Conservation (phyloP, 2,329 filamentous ascomycete species). For the Paraphoma sp. region DNA sequence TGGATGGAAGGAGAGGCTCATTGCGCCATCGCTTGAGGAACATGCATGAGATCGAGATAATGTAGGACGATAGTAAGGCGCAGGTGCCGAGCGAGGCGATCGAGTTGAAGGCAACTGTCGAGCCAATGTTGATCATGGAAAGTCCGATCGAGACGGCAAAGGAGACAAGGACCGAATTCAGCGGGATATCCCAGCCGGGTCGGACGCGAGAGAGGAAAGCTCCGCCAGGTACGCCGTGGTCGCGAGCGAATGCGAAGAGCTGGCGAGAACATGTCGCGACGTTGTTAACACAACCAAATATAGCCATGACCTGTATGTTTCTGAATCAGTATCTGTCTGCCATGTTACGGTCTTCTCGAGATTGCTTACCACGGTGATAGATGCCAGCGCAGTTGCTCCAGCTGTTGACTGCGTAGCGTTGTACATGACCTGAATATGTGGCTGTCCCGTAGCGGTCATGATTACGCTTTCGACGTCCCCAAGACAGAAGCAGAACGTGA, state of each 20-base stretch:
- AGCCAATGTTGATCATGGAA: conserved; percentile 59
- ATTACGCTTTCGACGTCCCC: conserved; percentile 24
- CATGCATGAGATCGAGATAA: conserved; percentile 56
- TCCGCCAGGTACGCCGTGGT: conserved; percentile 25
- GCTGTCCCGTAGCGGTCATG: conserved; percentile 22
- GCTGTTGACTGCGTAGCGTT: conserved; percentile 29
- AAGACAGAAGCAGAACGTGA: conserved; percentile 38
- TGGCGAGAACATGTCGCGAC: conserved; percentile 40
- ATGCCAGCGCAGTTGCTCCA: conserved; percentile 27
- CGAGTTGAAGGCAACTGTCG: conserved; percentile 39
- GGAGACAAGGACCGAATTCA: conserved; percentile 55
- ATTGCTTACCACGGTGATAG: conserved; percentile 21
- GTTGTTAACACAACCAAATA: conserved; percentile 33
- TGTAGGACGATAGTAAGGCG: conserved; percentile 32
- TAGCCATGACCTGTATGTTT: conserved; percentile 21
- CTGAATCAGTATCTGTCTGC: background rate
- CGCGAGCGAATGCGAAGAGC: conserved; percentile 44
- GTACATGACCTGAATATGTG: conserved; percentile 33
- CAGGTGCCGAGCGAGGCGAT: conserved; percentile 31
- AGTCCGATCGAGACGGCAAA: conserved; percentile 49
- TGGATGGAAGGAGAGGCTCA: conserved; percentile 51
- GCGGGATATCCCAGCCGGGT: conserved; percentile 40
- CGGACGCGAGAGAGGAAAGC: conserved; percentile 18
- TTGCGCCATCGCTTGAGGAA: conserved; percentile 52
- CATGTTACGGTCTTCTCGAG: background rate